Base-by-base conservation (phyloP, 306 rosid species). In the Gleditsia sinensis region DNA sequence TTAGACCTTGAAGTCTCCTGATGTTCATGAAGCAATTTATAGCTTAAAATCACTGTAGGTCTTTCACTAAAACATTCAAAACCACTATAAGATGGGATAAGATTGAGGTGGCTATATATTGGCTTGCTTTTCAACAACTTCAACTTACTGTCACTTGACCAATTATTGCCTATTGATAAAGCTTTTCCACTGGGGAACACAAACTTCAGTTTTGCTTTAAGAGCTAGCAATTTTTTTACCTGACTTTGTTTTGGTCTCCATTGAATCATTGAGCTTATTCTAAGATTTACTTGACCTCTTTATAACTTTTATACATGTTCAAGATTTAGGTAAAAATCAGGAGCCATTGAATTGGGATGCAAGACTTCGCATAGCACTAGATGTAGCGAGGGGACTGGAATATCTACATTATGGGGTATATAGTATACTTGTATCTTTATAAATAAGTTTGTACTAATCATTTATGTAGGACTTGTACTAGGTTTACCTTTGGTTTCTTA, bases 351-450 rank as follows among this genome's bases (percentile, higher is more conserved):
- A 76, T 84, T 94, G 96, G 98, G 92, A 87, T 72, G 48, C 76
- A 81, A 87, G 98, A 75, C 88, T 91, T 69, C 71, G 72, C 45
- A 83, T 90, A 62, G 97, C 92, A 69, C 81, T 91, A 54, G 98
- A 94, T 84, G 89, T 94, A 66, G 91, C 98, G 3, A 87, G 95
- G 77, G 98, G 88, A 39, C 81, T 94, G 84, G 98, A 94, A 87
- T 94, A 94, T 88, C 97, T 94, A 56, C 98, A 94, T 79, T 87
- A 84, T 79, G 96, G 97, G 92, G 98, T 94, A 87, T 42, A 51
- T 39, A 48, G 20, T 50, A 2, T 27, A 80, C 43, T 70, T 49
- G 43, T 83, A 62, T 40, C 42, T 59, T 75, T 19, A 10, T 65
- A 10, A 42, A 16, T n/a, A 2, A 34, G 53, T 73, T 61, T 32